Base-by-base conservation (phyloP, 1,139 yeast species). In the Geotrichum cucujoidarum region DNA sequence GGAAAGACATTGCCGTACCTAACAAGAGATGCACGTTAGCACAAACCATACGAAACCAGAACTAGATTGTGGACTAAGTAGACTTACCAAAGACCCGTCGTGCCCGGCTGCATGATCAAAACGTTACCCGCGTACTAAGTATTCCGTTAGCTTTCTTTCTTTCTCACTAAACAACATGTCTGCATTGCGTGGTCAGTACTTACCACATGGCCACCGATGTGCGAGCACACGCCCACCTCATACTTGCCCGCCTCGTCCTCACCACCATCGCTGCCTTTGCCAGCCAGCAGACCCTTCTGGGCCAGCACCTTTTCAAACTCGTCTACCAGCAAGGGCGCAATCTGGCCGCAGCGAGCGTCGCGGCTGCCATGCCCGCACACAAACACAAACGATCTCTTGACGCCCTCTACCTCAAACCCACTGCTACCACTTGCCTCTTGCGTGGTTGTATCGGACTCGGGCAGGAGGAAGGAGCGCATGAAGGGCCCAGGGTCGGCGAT, bases 61-160 rank as follows among this genome's bases (percentile, higher is more conserved):
- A 11, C 7, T 3, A 31, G 14, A n/a, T 5, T n/a, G 33, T 31
- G 17, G 7, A 13, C 6, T 24, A 6, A n/a, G 17, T 4, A 18
- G 30, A 39, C 43, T 39, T 14, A 39, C 90, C 90, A 84, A n/a
- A 73, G 66, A 0, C 74, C 73, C 11, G 63, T 56, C 8, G 63
- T 58, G 41, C 72, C 73, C 1, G 43, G 48, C 22, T 46, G 43
- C 13, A 57, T 56, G 8, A 55, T 75, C 1, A 83, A 66, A 16
- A 84, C 78, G 60, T 84, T 84, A 0, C 92, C 94, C 2, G 94
- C 92, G 61, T 79, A 84, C 25, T 62, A 29, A 24, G n/a, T n/a
- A n/a, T n/a, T n/a, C n/a, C n/a, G n/a, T n/a, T n/a, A n/a, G n/a
- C n/a, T n/a, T n/a, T n/a, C n/a, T n/a, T n/a, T n/a, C n/a, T n/a